These are phyloP conservation scores for Globisporangium lucens DNA, from an alignment of 352 stramenopile genomes.

Conservation along the genomic window DNA sequence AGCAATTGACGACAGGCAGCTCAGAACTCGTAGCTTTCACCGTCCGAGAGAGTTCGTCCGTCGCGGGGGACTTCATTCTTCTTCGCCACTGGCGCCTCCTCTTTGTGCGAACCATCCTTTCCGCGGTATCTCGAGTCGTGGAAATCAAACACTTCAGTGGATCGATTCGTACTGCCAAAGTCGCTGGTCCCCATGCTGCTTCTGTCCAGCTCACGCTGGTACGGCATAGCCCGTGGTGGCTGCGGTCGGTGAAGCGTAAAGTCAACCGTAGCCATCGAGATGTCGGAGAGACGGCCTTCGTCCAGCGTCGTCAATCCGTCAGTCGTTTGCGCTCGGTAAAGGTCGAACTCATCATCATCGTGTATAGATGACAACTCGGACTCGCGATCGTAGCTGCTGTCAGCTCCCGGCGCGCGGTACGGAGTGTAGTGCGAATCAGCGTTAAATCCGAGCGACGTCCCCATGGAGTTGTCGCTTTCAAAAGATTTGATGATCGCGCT, in stretches of 20 bases:
- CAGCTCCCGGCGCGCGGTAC: conserved; percentile 36
- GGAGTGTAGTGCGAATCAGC: conserved; percentile 24
- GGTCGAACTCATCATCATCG: conserved; percentile 35
- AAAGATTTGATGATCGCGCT: conserved; percentile 36
- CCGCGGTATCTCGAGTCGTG: conserved; percentile 23
- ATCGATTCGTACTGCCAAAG: conserved; percentile 30
- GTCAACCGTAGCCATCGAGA: conserved; percentile 21
- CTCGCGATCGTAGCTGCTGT: conserved; percentile 33
- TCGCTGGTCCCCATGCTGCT: conserved; percentile 15
- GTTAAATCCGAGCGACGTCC: conserved; percentile 37
- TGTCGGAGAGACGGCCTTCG: conserved; percentile 20
- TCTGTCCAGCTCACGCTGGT: conserved; percentile 11
- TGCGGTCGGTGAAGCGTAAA: conserved; percentile 22
- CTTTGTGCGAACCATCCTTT: conserved; percentile 21
- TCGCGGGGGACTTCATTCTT: conserved; percentile 19
- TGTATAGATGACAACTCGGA: conserved; percentile 63
- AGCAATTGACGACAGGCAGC: not conserved
- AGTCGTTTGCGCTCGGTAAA: conserved; percentile 9
- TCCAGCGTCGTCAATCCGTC: conserved; percentile 17
- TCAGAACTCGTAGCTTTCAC: conserved; percentile 79
- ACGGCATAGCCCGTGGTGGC: conserved; percentile 13
- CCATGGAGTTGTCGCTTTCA: conserved; percentile 57
- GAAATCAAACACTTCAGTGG: conserved; percentile 43
- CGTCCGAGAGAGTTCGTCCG: conserved; percentile 47
- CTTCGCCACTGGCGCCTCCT: conserved; percentile 4